Percentiles rank a stretch among this genome's conserved stretches.
phyloP scores from a whole-genome alignment of 495 filamentous ascomycete genomes.

The Hypomontagnella submonticulosa region DNA sequence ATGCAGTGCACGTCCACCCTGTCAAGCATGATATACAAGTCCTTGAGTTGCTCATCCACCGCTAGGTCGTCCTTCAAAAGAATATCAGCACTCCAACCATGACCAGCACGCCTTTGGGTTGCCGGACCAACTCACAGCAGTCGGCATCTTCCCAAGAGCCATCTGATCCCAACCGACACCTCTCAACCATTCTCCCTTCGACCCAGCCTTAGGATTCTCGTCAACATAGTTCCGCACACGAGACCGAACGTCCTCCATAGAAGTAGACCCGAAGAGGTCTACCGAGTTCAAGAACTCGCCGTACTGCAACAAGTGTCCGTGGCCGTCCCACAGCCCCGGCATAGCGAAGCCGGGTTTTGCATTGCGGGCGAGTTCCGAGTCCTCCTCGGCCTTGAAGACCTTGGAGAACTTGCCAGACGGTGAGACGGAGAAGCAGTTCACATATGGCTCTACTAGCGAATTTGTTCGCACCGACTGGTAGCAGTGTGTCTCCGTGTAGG shows the following conservation, averaged over 20 bases:
- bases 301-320: conserved; percentile 70
- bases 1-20: conserved; percentile 74
- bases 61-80: conserved; percentile 58
- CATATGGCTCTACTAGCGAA: conserved; percentile 36
- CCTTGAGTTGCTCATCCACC: conserved; percentile 59
- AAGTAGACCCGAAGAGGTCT: conserved; percentile 64
- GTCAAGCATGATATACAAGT: conserved; percentile 72
- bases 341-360: conserved; percentile 56
- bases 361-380: conserved; percentile 26
- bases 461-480: conserved; percentile 56
- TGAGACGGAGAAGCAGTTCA: conserved; percentile 59
- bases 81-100: conserved; percentile 34
- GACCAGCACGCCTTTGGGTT: neutral
- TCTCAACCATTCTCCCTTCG: conserved; percentile 64
- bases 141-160: conserved; percentile 69
- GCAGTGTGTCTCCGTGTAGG: conserved; percentile 50
- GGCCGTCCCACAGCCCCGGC: conserved; percentile 73
- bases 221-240: conserved; percentile 60
- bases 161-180: conserved; percentile 76
- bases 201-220: conserved; percentile 53
- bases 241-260: conserved; percentile 59
- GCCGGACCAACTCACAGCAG: conserved; percentile 59
- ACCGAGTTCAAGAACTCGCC: conserved; percentile 72
- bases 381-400: conserved; percentile 40
- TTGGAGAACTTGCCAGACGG: conserved; percentile 45